phyloP scores from a whole-genome alignment of 129 eudicot genomes.

The Arctium lappa region DNA sequence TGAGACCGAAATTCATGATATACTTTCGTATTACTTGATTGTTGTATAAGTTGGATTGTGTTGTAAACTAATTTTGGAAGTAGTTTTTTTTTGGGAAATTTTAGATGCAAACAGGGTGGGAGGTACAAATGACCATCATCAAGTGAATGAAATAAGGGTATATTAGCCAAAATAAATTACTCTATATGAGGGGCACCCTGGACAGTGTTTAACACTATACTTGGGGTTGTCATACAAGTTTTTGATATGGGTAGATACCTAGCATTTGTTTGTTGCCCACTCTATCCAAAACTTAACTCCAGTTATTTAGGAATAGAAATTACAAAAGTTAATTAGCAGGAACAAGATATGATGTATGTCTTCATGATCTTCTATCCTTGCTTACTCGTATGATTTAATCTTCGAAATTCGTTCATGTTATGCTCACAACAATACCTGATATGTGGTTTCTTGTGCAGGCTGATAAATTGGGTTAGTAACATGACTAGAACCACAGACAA shows the following conservation, averaged over 20 bases:
- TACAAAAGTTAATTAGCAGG: too few species aligned
- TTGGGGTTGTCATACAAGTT: neutral
- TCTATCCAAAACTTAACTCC: too few species aligned
- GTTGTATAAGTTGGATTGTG: neutral
- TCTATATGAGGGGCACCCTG: too few species aligned
- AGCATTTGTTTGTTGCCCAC: too few species aligned
- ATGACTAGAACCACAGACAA: conserved; percentile 53
- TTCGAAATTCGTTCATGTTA: neutral
- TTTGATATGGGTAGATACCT: neutral
- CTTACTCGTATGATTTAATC: neutral
- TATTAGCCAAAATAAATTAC: neutral
- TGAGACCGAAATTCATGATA: neutral
- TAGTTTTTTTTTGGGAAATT: neutral
- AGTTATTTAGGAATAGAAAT: too few species aligned
- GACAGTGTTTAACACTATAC: too few species aligned
- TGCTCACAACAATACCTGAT: neutral
- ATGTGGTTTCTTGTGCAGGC: conserved; percentile 41
- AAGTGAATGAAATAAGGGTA: neutral
- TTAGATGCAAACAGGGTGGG: neutral
- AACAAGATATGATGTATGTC: neutral
- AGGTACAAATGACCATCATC: neutral
- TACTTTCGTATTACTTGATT: neutral
- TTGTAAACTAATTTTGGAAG: neutral
- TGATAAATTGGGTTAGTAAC: conserved; percentile 68
- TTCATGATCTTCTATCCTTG: neutral